Percentiles rank a stretch among this genome's conserved stretches.
Conservation (phyloP, 805 yeast species). For the Candida anglica region DNA sequence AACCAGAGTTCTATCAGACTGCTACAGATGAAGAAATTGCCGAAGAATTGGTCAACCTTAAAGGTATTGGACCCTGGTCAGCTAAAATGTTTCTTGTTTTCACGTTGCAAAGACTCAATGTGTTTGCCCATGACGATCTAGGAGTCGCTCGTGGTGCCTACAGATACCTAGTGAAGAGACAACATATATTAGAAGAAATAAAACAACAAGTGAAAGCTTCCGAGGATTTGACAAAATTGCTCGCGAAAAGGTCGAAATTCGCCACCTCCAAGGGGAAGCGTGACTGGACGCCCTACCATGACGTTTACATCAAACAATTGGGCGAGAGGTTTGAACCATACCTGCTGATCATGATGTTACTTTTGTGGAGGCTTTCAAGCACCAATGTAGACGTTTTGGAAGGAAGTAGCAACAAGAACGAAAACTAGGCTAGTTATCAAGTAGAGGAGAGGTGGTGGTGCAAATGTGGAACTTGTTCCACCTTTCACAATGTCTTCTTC, state of each 20-base stretch:
- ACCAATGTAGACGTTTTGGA: slow-evolving; percentile 50
- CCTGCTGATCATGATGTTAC: slow-evolving; percentile 60
- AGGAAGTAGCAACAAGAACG: slow-evolving; percentile 4
- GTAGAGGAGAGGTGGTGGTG: neutral
- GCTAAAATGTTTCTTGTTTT: slow-evolving; percentile 83
- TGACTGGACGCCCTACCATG: slow-evolving; percentile 67
- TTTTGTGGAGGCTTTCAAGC: slow-evolving; percentile 69
- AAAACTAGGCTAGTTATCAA: slow-evolving; percentile 1
- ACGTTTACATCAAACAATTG: slow-evolving; percentile 49
- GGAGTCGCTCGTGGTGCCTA: slow-evolving; percentile 84
- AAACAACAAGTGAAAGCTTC: slow-evolving; percentile 29
- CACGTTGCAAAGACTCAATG: slow-evolving; percentile 60
- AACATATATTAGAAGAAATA: slow-evolving; percentile 42
- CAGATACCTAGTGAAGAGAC: slow-evolving; percentile 53
- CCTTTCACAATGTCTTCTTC: slow-evolving; percentile 11
- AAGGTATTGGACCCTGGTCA: slow-evolving; percentile 83
- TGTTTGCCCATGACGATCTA: slow-evolving; percentile 74
- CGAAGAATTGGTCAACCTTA: slow-evolving; percentile 47
- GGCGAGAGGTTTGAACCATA: slow-evolving; percentile 65
- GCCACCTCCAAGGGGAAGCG: slow-evolving; percentile 36
- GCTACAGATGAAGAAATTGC: slow-evolving; percentile 44
- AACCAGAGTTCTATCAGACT: slow-evolving; percentile 30
- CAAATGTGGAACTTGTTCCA: neutral
- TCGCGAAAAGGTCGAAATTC: slow-evolving; percentile 35
- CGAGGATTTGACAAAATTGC: slow-evolving; percentile 26